Evolutionary conservation across 768 basidiomycete species (phyloP).

Genomic region (Leucocoprinus leucothites): DNA sequence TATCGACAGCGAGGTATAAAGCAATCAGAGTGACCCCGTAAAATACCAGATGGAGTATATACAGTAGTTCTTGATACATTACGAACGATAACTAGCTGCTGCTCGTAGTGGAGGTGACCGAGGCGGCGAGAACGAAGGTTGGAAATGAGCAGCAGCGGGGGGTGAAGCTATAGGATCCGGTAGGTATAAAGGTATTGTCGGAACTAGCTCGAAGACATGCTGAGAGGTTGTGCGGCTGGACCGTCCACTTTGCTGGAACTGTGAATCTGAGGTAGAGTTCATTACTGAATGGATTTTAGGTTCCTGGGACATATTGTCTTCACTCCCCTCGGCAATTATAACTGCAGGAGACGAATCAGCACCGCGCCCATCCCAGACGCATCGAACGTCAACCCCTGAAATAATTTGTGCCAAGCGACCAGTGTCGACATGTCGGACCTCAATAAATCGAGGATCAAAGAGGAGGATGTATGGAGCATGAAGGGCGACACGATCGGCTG

Average conservation of each 20-base stretch:
- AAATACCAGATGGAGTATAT: no score
- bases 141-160: conserved; percentile 49
- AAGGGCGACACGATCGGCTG: conserved; percentile 83
- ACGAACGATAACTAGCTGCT: conserved; percentile 21
- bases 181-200: conserved; percentile 70
- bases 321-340: conserved; percentile 46
- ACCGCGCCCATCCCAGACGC: conserved; percentile 85
- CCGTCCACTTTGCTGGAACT: conserved; percentile 35
- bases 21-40: no score
- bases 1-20: no score
- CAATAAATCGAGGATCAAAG: conserved; percentile 88
- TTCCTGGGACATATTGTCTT: conserved; percentile 68
- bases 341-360: conserved; percentile 53
- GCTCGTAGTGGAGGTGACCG: conserved; percentile 47
- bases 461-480: conserved; percentile 87
- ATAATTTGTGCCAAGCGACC: conserved; percentile 83
- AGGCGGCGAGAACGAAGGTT: conserved; percentile 50
- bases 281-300: conserved; percentile 85
- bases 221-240: conserved; percentile 52
- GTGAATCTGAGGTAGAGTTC: conserved; percentile 47
- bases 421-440: conserved; percentile 80
- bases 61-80: conserved; percentile 4
- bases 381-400: conserved; percentile 75
- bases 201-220: conserved; percentile 77
- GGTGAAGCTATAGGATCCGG: conserved; percentile 59